phyloP scores from a whole-genome alignment of 1,139 yeast genomes.

The Maudiozyma humilis region DNA sequence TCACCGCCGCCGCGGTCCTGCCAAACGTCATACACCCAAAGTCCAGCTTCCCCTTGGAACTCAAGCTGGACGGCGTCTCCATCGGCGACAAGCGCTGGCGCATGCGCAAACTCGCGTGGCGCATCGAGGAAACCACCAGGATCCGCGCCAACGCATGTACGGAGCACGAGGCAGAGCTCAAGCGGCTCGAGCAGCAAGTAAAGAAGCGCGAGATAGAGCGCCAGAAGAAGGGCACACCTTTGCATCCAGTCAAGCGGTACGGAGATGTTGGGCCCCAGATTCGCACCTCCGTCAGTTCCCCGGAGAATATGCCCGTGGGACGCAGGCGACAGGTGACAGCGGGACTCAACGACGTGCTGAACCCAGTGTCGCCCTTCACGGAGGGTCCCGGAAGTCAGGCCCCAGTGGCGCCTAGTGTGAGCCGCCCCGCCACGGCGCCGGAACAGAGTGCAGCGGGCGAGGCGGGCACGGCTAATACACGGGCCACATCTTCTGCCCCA shows the following conservation, averaged over 20 bases:
- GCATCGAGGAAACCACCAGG: conserved; percentile 74
- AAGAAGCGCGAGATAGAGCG: conserved; percentile 28
- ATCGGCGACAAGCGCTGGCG: conserved; percentile 71
- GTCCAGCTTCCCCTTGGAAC: conserved; percentile 73
- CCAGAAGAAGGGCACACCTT: conserved; percentile 18
- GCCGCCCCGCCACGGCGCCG: no score
- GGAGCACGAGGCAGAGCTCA: conserved; percentile 44
- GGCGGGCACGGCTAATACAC: background rate
- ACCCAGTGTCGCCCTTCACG: conserved; percentile 3
- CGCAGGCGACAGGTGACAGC: conserved; percentile 6
- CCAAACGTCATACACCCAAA: conserved; percentile 89
- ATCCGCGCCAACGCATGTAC: conserved; percentile 52
- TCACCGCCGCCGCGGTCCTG: conserved; percentile 74
- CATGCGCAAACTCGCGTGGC: conserved; percentile 83
- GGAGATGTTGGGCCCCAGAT: conserved; percentile 36
- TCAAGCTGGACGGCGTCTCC: conserved; percentile 72
- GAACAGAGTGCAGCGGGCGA: background rate
- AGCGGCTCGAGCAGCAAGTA: conserved; percentile 40
- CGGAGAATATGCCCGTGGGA: conserved; percentile 19
- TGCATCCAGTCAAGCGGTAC: conserved; percentile 31
- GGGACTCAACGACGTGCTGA: conserved; percentile 1
- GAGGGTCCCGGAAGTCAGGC: no score
- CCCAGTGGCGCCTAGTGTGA: no score
- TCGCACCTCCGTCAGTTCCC: conserved; percentile 25
- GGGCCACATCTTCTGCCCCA: background rate